phyloP scores from a whole-genome alignment of 352 stramenopile genomes.

The Phytophthora hybrid region DNA sequence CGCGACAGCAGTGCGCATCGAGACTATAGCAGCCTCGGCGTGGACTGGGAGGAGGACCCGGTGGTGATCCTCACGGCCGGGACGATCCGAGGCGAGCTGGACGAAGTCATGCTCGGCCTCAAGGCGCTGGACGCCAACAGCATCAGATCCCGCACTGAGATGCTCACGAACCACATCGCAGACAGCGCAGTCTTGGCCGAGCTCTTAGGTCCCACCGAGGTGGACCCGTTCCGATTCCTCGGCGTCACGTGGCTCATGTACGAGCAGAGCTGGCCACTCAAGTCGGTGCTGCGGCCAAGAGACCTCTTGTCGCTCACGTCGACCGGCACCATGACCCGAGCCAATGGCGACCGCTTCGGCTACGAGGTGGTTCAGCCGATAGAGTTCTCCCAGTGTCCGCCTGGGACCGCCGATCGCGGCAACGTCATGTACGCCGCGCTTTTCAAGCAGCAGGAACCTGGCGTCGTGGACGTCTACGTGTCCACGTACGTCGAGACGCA shows the following conservation, averaged over 20 bases:
- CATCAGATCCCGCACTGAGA: conserved; percentile 33
- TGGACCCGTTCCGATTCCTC: conserved; percentile 49
- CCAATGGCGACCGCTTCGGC: conserved; percentile 49
- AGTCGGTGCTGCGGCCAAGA: conserved; percentile 38
- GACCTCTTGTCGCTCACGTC: conserved; percentile 46
- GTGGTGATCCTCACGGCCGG: conserved; percentile 26
- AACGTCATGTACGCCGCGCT: conserved; percentile 35
- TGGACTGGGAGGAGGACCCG: conserved; percentile 28
- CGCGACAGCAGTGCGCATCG: conserved; percentile 1
- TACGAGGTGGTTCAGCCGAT: conserved; percentile 62
- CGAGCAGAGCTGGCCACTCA: conserved; percentile 34
- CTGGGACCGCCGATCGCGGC: conserved; percentile 21
- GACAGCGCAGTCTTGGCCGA: conserved; percentile 29
- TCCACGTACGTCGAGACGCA: conserved; percentile 28
- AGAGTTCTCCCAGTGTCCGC: conserved; percentile 22
- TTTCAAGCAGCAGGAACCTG: conserved; percentile 34
- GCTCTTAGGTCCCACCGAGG: conserved; percentile 32
- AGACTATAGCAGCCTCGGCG: conserved; percentile 12
- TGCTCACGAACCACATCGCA: conserved; percentile 17
- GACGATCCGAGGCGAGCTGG: conserved; percentile 32
- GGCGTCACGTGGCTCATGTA: conserved; percentile 42
- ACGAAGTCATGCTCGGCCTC: conserved; percentile 42
- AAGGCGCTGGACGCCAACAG: conserved; percentile 21
- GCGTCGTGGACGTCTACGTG: conserved; percentile 33
- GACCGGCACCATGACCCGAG: conserved; percentile 38